Conservation (phyloP, 2,329 filamentous ascomycete species). For the Juglanconis sp. region DNA sequence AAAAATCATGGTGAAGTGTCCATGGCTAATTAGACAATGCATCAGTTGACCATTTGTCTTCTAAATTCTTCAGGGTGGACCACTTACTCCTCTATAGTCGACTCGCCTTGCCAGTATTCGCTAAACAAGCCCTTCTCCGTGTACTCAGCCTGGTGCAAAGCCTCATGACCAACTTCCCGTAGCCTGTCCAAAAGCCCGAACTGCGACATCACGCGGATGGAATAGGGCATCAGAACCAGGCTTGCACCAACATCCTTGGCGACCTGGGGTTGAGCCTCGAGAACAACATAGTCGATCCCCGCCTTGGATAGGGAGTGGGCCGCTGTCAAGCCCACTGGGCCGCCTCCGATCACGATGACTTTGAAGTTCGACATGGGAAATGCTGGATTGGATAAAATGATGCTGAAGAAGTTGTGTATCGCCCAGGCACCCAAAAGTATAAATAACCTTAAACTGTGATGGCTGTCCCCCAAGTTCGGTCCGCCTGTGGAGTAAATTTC, state of each 20-base stretch:
- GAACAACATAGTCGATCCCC: conserved; percentile 36
- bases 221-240: conserved; percentile 29
- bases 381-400: not conserved
- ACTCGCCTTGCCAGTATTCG: not conserved
- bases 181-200: conserved; percentile 31
- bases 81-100: not conserved
- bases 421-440: too few species aligned
- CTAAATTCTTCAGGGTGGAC: too few species aligned
- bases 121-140: not conserved
- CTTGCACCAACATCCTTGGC: conserved; percentile 29
- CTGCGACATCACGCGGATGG: conserved; percentile 30
- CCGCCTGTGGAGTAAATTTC: too few species aligned
- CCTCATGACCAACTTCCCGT: conserved; percentile 4
- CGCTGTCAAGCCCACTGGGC: conserved; percentile 27
- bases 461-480: too few species aligned
- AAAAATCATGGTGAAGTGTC: not conserved
- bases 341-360: conserved; percentile 29
- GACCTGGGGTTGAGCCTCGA: conserved; percentile 30
- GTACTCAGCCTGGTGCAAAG: not conserved
- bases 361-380: conserved; percentile 18
- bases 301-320: conserved; percentile 29
- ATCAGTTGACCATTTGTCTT: not conserved
- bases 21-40: not conserved
- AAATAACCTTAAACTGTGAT: too few species aligned
- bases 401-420: not conserved